phyloP scores from a whole-genome alignment of 208 protist genomes.

The Leishmania martiniquensis region DNA sequence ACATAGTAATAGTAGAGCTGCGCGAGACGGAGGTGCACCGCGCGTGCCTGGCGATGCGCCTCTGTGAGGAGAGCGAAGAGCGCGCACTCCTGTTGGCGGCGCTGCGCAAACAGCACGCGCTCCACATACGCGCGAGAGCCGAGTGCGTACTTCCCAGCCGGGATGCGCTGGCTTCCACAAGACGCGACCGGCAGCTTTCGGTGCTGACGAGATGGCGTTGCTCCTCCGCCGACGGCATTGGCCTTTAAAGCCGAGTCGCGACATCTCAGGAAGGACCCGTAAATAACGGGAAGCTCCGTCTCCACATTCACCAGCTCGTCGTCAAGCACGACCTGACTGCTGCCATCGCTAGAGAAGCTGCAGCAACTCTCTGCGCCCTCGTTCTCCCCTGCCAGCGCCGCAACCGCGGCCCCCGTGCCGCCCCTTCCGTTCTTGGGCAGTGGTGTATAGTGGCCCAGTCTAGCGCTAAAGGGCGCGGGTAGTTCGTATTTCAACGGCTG shows the following conservation, averaged over 20 bases:
- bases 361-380: background rate
- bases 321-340: slow-evolving; percentile 3
- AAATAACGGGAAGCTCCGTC: slow-evolving; percentile 1
- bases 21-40: slow-evolving; percentile 37
- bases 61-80: slow-evolving; percentile 58
- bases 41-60: slow-evolving; percentile 42
- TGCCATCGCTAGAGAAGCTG: background rate
- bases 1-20: slow-evolving; percentile 66
- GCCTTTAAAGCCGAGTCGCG: background rate
- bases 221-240: background rate
- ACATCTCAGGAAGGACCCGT: background rate
- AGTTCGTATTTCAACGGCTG: background rate
- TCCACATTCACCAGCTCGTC: slow-evolving; percentile 7
- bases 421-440: background rate
- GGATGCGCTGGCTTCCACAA: slow-evolving; percentile 4
- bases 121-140: slow-evolving; percentile 54
- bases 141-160: slow-evolving; percentile 28
- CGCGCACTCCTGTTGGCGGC: slow-evolving; percentile 56
- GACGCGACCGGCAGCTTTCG: no score
- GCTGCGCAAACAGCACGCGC: slow-evolving; percentile 44
- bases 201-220: background rate
- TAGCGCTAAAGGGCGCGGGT: background rate
- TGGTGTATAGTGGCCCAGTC: slow-evolving; percentile 1
- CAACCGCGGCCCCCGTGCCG: background rate
- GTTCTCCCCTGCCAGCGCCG: background rate